Conservation (phyloP, 1,139 yeast species). For the Saccharomyces hybrid region DNA sequence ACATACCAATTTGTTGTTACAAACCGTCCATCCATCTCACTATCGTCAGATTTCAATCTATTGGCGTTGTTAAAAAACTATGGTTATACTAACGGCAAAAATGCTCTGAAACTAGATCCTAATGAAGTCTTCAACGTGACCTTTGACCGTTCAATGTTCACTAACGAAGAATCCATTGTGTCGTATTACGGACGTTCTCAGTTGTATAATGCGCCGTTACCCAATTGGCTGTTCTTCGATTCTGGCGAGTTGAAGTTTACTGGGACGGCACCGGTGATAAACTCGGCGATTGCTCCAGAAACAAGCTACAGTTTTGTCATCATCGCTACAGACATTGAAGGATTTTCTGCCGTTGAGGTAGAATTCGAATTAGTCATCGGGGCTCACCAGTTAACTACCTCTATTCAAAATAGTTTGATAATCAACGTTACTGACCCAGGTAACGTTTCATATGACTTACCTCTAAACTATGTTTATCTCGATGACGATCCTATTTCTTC, state of each 20-base stretch:
- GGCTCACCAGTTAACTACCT: conserved; percentile 73
- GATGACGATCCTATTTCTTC: conserved; percentile 47
- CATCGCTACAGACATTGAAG: conserved; percentile 71
- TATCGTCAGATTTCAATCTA: conserved; percentile 35
- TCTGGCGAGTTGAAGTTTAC: conserved; percentile 53
- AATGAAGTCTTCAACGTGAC: conserved; percentile 56
- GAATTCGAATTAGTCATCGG: conserved; percentile 73
- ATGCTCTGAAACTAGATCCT: conserved; percentile 68
- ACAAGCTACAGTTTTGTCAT: conserved; percentile 62
- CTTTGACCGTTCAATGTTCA: conserved; percentile 54
- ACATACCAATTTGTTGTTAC: conserved; percentile 56
- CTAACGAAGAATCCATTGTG: conserved; percentile 37
- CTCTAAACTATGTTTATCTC: conserved; percentile 49
- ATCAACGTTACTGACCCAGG: conserved; percentile 64
- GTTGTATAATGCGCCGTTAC: conserved; percentile 72
- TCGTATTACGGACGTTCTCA: conserved; percentile 77
- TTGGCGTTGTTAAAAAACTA: conserved; percentile 45
- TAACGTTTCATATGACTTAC: conserved; percentile 49
- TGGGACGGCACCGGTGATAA: conserved; percentile 84
- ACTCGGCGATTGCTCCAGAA: conserved; percentile 84
- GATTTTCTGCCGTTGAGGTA: conserved; percentile 66
- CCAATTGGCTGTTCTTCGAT: conserved; percentile 79
- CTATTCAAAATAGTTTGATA: conserved; percentile 38
- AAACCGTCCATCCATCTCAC: conserved; percentile 42
- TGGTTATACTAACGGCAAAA: conserved; percentile 65